Evolutionary conservation across 768 basidiomycete species (phyloP), one percentile per base, ranked within the genome.

Genomic region (Termitomyces heimii): DNA sequence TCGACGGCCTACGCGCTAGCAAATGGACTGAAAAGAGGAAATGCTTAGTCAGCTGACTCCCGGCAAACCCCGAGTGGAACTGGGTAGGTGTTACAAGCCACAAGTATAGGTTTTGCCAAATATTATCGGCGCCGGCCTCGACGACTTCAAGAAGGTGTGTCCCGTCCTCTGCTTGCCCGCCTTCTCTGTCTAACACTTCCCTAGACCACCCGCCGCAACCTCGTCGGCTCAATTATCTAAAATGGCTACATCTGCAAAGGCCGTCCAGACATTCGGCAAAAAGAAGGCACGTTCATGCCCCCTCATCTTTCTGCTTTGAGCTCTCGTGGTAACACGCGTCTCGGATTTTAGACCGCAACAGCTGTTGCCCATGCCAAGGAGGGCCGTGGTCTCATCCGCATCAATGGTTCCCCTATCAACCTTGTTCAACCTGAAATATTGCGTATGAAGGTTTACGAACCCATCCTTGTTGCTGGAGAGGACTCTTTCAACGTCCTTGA

Each of bases 231-330:
- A 68, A 66, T 26, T 24, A n/a, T 60, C 64, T 68, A 83, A 77
- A 75, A 92, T 91, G 89, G 83, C 73, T 63, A 75, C 86, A 66
- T 81, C 88, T 70, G 74, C 76, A 63, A 92, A 92, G 79, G 93
- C 95, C 79, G 96, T 98, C 66, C 96, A 98, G 74, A 96, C 93
- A 62, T 98, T 98, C 78, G 96, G 96, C 77, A 98, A 98, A 92
- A 98, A 98, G 88, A 98, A 98, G 90, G 93, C 83, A 72, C 62
- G 84, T 68, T 51, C 32, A 35, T 29, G n/a, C 20, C n/a, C 18
- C 4, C 14, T 60, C 52, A 42, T 53, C 28, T 54, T 39, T 53
- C 28, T 54, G n/a, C 44, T 53, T 61, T 39, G 60, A 46, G 47
- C 43, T 64, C 20, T 12, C 53, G 40, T 57, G 56, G 54, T 55